Percentiles rank a stretch among this genome's conserved stretches.
Evolutionary conservation across 2,329 filamentous ascomycete genomes (phyloP).

Genomic region (Neoscytalidium dimidiatum): DNA sequence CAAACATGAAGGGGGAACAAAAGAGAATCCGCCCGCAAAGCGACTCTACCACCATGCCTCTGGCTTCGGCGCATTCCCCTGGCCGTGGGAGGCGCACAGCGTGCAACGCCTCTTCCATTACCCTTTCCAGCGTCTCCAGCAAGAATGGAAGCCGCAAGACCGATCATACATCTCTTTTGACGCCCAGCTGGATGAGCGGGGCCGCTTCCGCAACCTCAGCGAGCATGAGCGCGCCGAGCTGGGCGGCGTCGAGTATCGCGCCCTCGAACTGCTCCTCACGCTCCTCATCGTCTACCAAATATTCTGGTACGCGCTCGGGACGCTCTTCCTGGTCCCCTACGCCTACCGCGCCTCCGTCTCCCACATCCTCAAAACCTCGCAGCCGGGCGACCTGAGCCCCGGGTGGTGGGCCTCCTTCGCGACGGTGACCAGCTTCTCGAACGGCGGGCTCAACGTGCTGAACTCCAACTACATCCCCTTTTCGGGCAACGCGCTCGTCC

Average conservation of each 20-base stretch:
- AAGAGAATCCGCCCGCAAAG: conserved; percentile 20
- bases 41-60: conserved; percentile 31
- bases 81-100: conserved; percentile 33
- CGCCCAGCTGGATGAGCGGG: conserved; percentile 31
- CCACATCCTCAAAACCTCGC: conserved; percentile 18
- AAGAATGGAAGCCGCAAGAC: conserved; percentile 27
- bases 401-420: conserved; percentile 34
- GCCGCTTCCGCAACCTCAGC: conserved; percentile 39
- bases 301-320: conserved; percentile 30
- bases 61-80: conserved; percentile 32
- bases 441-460: conserved; percentile 36
- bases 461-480: conserved; percentile 40
- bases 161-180: conserved; percentile 36
- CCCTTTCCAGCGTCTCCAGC: conserved; percentile 25
- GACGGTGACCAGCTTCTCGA: conserved; percentile 30
- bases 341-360: conserved; percentile 17
- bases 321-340: conserved; percentile 24
- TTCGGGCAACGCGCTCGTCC: conserved; percentile 41
- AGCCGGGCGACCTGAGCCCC: conserved; percentile 30
- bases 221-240: conserved; percentile 44
- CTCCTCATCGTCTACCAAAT: conserved; percentile 29
- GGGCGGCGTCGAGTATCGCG: conserved; percentile 47
- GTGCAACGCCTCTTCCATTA: conserved; percentile 28
- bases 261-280: conserved; percentile 23
- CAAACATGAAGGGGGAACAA: background rate